phyloP scores from a whole-genome alignment of 2,329 filamentous ascomycete genomes.

The Aspergillus costaricaensis region DNA sequence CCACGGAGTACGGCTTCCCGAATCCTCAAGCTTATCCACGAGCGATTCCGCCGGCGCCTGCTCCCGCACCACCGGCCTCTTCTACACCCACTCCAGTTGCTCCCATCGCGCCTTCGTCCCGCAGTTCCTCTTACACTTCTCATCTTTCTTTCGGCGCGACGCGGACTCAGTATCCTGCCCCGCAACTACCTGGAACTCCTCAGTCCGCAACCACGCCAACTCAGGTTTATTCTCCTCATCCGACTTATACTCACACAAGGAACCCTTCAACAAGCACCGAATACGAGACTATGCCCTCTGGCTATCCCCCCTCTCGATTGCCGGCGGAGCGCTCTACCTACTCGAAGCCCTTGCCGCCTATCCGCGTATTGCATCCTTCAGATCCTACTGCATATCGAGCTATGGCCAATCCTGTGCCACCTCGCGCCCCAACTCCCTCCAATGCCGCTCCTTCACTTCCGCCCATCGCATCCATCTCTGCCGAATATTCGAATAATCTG shows the following conservation, averaged over 20 bases:
- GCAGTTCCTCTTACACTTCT: slow-evolving; percentile 34
- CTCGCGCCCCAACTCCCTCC: slow-evolving; percentile 31
- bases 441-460: slow-evolving; percentile 34
- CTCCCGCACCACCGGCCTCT: slow-evolving; percentile 33
- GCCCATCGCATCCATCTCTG: slow-evolving; percentile 37
- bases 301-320: slow-evolving; percentile 27
- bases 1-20: slow-evolving; percentile 46
- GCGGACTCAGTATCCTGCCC: slow-evolving; percentile 45
- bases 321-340: slow-evolving; percentile 28
- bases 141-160: slow-evolving; percentile 47
- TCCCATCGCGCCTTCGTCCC: slow-evolving; percentile 24
- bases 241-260: slow-evolving; percentile 36
- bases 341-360: slow-evolving; percentile 23
- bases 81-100: slow-evolving; percentile 34
- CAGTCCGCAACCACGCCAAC: slow-evolving; percentile 41
- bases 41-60: slow-evolving; percentile 39
- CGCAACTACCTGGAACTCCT: slow-evolving; percentile 45
- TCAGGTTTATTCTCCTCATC: slow-evolving; percentile 38
- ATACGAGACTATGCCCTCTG: slow-evolving; percentile 29
- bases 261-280: slow-evolving; percentile 36
- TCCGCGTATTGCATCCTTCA: slow-evolving; percentile 34
- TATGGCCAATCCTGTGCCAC: slow-evolving; percentile 29
- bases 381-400: slow-evolving; percentile 45
- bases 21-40: slow-evolving; percentile 38
- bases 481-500: slow-evolving; percentile 29